A percentile compares a stretch with the other conserved stretches of the same genome.
Evolutionary conservation across 2,329 filamentous ascomycete genomes (phyloP).

Genomic region (Fusarium pseudograminearum): DNA sequence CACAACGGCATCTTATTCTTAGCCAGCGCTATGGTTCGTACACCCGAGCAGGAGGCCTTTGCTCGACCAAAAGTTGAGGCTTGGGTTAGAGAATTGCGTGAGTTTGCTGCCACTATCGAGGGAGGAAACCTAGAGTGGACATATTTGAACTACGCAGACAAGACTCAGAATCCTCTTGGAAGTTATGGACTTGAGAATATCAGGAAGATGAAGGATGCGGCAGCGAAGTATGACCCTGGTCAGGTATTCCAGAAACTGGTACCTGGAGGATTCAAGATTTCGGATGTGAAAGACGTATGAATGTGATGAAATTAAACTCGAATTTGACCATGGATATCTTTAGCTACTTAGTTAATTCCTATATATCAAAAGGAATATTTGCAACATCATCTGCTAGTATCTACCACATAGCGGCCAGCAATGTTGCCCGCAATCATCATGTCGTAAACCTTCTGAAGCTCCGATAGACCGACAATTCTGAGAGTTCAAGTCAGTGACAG

Average conservation of each 20-base stretch:
- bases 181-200: slow-evolving; percentile 44
- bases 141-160: slow-evolving; percentile 41
- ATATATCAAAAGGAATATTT: not conserved
- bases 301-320: not conserved
- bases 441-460: slow-evolving; percentile 81
- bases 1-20: slow-evolving; percentile 28
- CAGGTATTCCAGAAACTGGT: slow-evolving; percentile 45
- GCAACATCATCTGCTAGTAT: slow-evolving; percentile 67
- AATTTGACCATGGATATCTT: not conserved
- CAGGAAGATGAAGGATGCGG: slow-evolving; percentile 33
- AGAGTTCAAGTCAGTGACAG: slow-evolving; percentile 6
- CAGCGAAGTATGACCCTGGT: slow-evolving; percentile 44
- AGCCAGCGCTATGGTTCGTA: slow-evolving; percentile 19
- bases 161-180: slow-evolving; percentile 35
- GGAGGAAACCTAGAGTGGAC: slow-evolving; percentile 34
- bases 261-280: slow-evolving; percentile 41
- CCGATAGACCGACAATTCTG: slow-evolving; percentile 75
- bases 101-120: slow-evolving; percentile 29
- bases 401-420: slow-evolving; percentile 79
- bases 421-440: slow-evolving; percentile 75
- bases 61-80: slow-evolving; percentile 12
- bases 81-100: slow-evolving; percentile 18
- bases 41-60: slow-evolving; percentile 23
- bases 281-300: slow-evolving; percentile 31
- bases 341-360: not conserved